A percentile compares a stretch with the other conserved stretches of the same genome.
Evolutionary conservation across 2,329 filamentous ascomycete species (phyloP).

Genomic region (Cladophialophora bantiana): DNA sequence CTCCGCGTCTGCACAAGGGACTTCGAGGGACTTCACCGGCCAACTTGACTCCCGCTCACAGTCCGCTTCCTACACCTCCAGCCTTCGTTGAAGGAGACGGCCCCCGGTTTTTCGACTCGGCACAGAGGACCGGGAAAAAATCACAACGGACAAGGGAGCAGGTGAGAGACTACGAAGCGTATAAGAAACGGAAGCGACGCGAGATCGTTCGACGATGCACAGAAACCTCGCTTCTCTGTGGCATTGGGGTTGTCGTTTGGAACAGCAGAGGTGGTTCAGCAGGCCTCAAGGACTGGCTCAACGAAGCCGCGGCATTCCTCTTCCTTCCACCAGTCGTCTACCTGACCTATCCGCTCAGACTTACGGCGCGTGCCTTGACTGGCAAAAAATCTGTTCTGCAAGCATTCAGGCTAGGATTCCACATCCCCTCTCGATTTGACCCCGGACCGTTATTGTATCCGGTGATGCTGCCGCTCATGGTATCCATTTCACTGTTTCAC

Average conservation of each 20-base stretch:
- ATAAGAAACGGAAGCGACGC: slow-evolving; percentile 46
- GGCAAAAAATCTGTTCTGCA: slow-evolving; percentile 24
- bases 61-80: slow-evolving; percentile 39
- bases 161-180: slow-evolving; percentile 37
- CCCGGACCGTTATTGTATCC: slow-evolving; percentile 92
- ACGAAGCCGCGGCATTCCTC: slow-evolving; percentile 31
- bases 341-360: slow-evolving; percentile 35
- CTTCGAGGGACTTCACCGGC: slow-evolving; percentile 58
- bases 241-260: slow-evolving; percentile 51
- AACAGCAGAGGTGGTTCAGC: slow-evolving; percentile 20
- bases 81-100: slow-evolving; percentile 32
- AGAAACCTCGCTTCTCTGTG: slow-evolving; percentile 62
- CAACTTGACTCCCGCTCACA: slow-evolving; percentile 35
- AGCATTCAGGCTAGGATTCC: slow-evolving; percentile 50
- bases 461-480: slow-evolving; percentile 74
- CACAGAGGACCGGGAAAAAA: slow-evolving; percentile 25
- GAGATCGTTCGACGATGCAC: slow-evolving; percentile 58
- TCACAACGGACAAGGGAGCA: slow-evolving; percentile 9
- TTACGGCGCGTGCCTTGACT: slow-evolving; percentile 23
- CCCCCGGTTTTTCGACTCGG: slow-evolving; percentile 29
- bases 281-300: slow-evolving; percentile 29
- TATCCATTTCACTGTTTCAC: slow-evolving; percentile 75
- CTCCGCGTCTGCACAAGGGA: slow-evolving; percentile 76
- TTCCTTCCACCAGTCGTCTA: slow-evolving; percentile 33
- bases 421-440: slow-evolving; percentile 80